Percentiles rank a stretch among this genome's conserved stretches.
Evolutionary conservation across 352 stramenopile genomes (phyloP).

Genomic region (Globisporangium carolinianum): DNA sequence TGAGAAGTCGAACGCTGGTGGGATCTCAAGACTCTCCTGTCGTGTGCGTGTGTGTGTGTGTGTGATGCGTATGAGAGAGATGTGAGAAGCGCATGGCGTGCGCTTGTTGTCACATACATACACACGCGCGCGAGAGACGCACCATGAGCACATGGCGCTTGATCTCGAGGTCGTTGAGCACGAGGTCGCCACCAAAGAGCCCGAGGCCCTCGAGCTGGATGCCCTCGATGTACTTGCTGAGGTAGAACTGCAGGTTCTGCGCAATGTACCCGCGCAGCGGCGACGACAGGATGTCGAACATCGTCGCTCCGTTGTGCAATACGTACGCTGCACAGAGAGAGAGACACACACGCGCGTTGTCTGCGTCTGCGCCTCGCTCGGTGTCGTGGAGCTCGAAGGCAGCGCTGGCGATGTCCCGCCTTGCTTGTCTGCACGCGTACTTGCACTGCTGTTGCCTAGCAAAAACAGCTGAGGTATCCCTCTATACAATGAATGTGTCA

Average conservation of each 20-base stretch:
- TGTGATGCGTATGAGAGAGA: background rate
- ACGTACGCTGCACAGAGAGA: no score
- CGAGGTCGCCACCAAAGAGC: slow-evolving; percentile 78
- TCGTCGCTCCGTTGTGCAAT: slow-evolving; percentile 9
- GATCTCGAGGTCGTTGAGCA: slow-evolving; percentile 86
- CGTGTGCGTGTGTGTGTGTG: background rate
- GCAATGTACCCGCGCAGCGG: slow-evolving; percentile 81
- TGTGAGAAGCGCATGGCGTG: no score
- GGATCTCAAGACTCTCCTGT: slow-evolving; percentile 78
- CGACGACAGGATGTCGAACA: slow-evolving; percentile 84
- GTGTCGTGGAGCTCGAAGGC: no score
- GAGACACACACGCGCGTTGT: no score
- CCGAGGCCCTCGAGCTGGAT: slow-evolving; percentile 83
- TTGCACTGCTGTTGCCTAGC: no score
- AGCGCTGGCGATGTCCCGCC: no score
- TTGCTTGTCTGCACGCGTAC: no score
- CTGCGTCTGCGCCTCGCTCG: background rate
- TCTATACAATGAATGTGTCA: no score
- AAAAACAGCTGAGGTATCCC: no score
- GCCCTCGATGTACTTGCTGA: slow-evolving; percentile 88
- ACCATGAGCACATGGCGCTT: slow-evolving; percentile 79
- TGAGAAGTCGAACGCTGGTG: slow-evolving; percentile 83
- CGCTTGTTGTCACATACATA: background rate
- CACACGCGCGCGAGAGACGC: background rate
- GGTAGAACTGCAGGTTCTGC: slow-evolving; percentile 84